phyloP scores from a whole-genome alignment of 2,329 filamentous ascomycete species.

The Aureobasidium vineae region DNA sequence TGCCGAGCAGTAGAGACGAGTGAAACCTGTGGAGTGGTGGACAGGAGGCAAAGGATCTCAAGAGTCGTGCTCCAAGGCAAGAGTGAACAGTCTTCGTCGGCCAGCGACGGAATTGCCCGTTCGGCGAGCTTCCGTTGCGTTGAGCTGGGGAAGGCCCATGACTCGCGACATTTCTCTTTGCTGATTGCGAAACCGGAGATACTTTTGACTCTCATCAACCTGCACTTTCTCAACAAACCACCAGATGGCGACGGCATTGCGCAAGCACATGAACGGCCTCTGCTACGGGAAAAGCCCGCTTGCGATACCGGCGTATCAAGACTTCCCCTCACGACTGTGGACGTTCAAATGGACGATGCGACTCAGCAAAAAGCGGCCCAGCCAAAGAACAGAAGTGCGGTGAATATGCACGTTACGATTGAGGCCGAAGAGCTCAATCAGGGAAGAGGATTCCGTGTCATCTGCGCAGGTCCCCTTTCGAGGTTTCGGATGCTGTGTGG shows the following conservation, averaged over 20 bases:
- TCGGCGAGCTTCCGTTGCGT: not conserved
- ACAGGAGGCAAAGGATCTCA: too few species aligned
- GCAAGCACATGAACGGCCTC: not conserved
- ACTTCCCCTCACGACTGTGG: not conserved
- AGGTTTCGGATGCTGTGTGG: not conserved
- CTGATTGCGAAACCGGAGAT: not conserved
- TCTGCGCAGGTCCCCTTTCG: not conserved
- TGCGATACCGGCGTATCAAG: not conserved
- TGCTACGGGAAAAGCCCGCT: too few species aligned
- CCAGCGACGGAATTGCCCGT: not conserved
- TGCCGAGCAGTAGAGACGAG: not conserved
- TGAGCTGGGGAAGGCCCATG: too few species aligned
- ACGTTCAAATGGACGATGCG: not conserved
- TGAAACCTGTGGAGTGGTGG: not conserved
- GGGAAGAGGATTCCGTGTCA: not conserved
- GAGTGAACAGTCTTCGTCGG: not conserved
- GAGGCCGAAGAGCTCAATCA: not conserved
- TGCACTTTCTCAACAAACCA: not conserved
- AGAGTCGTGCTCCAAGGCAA: not conserved
- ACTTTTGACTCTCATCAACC: not conserved
- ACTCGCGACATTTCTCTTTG: too few species aligned
- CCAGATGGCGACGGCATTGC: not conserved
- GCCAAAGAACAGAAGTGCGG: not conserved
- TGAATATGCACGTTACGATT: not conserved
- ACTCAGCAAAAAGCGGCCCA: not conserved